Base-by-base conservation (phyloP, 768 basidiomycete species). In the Xerocomellus dryophilus region DNA sequence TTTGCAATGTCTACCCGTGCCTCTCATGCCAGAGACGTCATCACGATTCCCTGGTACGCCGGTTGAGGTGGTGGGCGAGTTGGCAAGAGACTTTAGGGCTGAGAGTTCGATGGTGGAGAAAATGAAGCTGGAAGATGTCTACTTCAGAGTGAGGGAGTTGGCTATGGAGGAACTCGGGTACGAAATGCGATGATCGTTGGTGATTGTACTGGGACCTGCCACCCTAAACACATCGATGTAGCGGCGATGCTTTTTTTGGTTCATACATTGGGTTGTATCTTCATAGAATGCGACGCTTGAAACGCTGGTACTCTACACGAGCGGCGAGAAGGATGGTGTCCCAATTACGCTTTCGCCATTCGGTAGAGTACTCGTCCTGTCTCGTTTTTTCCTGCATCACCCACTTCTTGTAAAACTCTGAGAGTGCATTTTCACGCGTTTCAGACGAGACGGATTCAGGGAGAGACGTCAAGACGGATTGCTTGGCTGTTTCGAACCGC, bases 41-140 rank as follows among this genome's bases (percentile, higher is more conserved):
- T 83, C 86, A 8, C 80, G 90, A 15, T 90, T 88, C 82, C 83
- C 88, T 7, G 87, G 88, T 8, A 78, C 86, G 73, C 80, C 86
- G 5, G 73, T 73, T 9, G 89, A 88, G 42, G 79, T 85, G 63
- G 74, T 86, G 9, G 81, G 83, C 9, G 78, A 76, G 6, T 66
- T 91, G 34, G 69, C 74, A 25, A 69, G 72, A 59, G 88, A 91
- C 66, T 88, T 84, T 61, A 77, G 76, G 52, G 68, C 70, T 9
- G 90, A 91, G 68, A 78, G 83, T 58, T 78, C 82, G 34, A 67
- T 65, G 34, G 74, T 92, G 47, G 80, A 78, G 39, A 80, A 78
- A 21, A 72, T 83, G 68, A 64, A 35, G 47, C 66, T 91, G 65
- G 76, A 79, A 25, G 83, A 85, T 47, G 77, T 83, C 43, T 87